Percentiles rank a stretch among this genome's conserved stretches.
Conservation (phyloP, 805 yeast species). For the Ogataea angusta region DNA sequence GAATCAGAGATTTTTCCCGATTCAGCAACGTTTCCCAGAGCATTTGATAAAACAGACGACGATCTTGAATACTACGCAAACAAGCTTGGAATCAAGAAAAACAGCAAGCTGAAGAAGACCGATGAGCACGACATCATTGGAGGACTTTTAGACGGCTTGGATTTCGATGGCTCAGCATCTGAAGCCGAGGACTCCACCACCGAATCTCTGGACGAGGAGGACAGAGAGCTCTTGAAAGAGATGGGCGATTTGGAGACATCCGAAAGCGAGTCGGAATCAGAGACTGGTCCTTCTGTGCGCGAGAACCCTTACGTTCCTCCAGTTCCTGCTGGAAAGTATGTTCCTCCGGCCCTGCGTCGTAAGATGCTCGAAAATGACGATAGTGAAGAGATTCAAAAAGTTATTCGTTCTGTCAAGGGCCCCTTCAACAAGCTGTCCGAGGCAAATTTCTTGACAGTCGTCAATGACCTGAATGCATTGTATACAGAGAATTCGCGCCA, state of each 20-base stretch:
- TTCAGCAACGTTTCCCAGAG: constrained; percentile 46
- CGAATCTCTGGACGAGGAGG: constrained; percentile 30
- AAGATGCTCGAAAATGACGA: constrained; percentile 38
- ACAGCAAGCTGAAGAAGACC: constrained; percentile 45
- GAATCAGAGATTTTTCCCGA: constrained; percentile 49
- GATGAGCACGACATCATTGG: constrained; percentile 77
- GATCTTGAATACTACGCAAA: constrained; percentile 83
- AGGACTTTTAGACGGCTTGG: constrained; percentile 78
- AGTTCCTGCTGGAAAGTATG: constrained; percentile 47
- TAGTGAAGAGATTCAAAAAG: constrained; percentile 44
- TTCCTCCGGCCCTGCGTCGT: constrained; percentile 85
- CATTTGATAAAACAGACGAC: constrained; percentile 53
- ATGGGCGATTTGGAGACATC: constrained; percentile 32
- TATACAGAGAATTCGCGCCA: constrained; percentile 73
- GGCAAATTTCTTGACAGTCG: constrained; percentile 69
- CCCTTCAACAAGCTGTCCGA: constrained; percentile 87
- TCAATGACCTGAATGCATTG: constrained; percentile 61
- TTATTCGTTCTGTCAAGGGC: constrained; percentile 71
- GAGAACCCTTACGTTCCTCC: constrained; percentile 83
- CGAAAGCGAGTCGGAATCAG: constrained; percentile 23
- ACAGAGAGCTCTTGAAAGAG: constrained; percentile 29
- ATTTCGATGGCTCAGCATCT: constrained; percentile 38
- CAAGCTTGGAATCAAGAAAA: constrained; percentile 65
- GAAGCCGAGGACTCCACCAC: constrained; percentile 7
- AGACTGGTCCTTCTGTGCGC: constrained; percentile 33